Base-by-base conservation (phyloP, 768 basidiomycete genomes). In the Lactarius hatsudake region DNA sequence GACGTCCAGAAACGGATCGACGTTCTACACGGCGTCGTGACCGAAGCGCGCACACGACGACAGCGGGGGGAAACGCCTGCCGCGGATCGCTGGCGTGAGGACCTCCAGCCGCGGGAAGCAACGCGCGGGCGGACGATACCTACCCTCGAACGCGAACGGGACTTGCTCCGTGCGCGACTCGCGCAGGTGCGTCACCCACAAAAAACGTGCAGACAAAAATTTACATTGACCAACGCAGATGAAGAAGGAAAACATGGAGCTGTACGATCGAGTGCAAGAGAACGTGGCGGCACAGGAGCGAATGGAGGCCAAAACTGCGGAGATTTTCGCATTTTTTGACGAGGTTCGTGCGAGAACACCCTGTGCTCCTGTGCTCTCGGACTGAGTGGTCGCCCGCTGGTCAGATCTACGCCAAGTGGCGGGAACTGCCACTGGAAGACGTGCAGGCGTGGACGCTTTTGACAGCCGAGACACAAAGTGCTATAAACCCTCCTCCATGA, bases 1-100 rank as follows among this genome's bases (percentile, higher is more conserved):
- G 80, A 84, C 60, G 86, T 89, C 1, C 84, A 85, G 69, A 86
- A 87, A 55, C 88, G 85, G 69, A 83, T 93, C 38, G 90, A 93
- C 74, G 81, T 80, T 4, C 80, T 93, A 15, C 90, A 93, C 67
- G 80, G 81, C 13, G 83, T 90, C 17, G 85, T 93, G 1, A 84
- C 80, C 13, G 90, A 90, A 38, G 91, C 90, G 0, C 69, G 87
- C 74, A 72, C 82, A 28, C 85, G 87, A 61, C 81, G 80, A 42
- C 79, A 80, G 56, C 80, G 81, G 8, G 81, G 75, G 4, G 76
- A 76, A 32, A 73, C 66, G n/a, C 70, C 75, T 15, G 79, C 79
- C 0, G 82, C 81, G 17, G 88, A 91, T 73, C 72, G 82, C 0
- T 93, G 91, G 90, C 83, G 77, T 66, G 84, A 86, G 59, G 80